Conservation (phyloP, 2,329 filamentous ascomycete genomes). For the Aspergillus fumigatus region DNA sequence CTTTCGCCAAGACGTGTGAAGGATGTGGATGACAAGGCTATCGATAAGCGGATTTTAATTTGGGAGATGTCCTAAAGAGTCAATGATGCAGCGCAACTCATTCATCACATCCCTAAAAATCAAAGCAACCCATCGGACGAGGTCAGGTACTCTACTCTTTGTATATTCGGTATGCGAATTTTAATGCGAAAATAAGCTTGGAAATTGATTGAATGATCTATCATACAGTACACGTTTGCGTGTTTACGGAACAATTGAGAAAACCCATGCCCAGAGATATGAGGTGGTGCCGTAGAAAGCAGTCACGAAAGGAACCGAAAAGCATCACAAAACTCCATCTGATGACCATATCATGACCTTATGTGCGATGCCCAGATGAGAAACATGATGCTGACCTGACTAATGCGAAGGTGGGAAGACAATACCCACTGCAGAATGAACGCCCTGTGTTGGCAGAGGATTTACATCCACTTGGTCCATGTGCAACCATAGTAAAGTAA, state of each 20-base stretch:
- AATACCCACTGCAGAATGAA: background rate
- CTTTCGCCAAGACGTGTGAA: background rate
- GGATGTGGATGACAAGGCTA: background rate
- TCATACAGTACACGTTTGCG: background rate
- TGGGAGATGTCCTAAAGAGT: no score
- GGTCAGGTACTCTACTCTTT: background rate
- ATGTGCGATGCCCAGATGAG: background rate
- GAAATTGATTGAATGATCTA: background rate
- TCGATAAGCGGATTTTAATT: background rate
- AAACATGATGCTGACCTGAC: background rate
- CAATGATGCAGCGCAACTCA: background rate
- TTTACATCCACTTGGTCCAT: background rate
- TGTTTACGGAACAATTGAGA: background rate
- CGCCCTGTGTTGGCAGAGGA: background rate
- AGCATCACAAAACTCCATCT: background rate
- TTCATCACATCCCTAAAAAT: no score
- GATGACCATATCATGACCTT: background rate
- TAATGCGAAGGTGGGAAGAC: background rate
- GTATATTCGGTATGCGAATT: background rate
- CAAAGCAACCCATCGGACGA: background rate
- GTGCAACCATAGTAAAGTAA: background rate
- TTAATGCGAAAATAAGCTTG: background rate
- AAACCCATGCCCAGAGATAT: background rate
- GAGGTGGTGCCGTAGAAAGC: background rate
- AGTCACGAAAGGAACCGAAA: background rate